Base-by-base conservation (phyloP, 495 filamentous ascomycete species). In the Podospora bellae-mahoneyi region DNA sequence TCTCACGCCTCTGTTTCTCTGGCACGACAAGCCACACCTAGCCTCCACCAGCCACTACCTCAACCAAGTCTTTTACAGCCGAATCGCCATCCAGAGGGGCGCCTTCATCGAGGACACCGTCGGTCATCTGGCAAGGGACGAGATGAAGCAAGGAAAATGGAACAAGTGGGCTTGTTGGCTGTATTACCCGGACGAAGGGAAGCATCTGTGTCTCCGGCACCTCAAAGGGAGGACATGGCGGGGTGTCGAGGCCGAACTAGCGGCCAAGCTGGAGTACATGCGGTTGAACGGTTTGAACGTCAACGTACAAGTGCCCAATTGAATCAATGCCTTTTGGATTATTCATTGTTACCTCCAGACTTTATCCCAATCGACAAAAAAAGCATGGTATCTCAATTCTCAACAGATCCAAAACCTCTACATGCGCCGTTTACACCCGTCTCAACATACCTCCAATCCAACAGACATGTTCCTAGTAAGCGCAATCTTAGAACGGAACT, bases 1-100 rank as follows among this genome's bases (percentile, higher is more conserved):
- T 3, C 73, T 84, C 5, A 84, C 81, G 18, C 81, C 81, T 0
- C 77, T 84, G 56, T 84, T 84, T 68, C 80, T 84, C 73, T 84
- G 81, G 81, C 80, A 82, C 68, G 81, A 84, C 69, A 84, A 84
- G 66, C 80, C 81, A 15, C 81, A 84, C 66, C 32, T 84, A 0
- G 81, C 80, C 16, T 76, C 75, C 23, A 81, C 77, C 60, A 69
- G 69, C 16, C 81, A 84, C 65, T 84, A 84, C 65, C 74, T 82
- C 2, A 66, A 71, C 16, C 78, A 74, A 1, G 72, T 84, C 48
- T 84, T 83, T 65, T 76, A 80, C 16, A 77, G 59, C 32, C 77
- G 81, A 30, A 67, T 78, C 34, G 75, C 80, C 10, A 74, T 84
- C 30, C 68, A 73, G 15, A 71, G 81, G 18, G 81, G 81, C 19